A percentile compares a stretch with the other conserved stretches of the same genome.
Conservation (phyloP, 1,284 basidiomycete genomes). For the Boletellus sp. region DNA sequence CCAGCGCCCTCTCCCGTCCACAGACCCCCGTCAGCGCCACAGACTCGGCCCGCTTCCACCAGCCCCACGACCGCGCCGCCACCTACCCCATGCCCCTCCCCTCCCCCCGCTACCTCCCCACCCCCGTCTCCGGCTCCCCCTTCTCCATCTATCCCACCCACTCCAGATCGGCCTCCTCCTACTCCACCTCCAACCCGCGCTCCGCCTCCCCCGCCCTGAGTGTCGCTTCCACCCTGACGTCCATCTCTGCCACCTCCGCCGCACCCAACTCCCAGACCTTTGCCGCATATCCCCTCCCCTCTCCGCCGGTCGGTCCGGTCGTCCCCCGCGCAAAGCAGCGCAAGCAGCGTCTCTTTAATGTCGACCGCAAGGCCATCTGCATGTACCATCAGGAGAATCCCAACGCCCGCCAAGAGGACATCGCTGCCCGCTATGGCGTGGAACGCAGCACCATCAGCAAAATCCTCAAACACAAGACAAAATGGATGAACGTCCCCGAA, state of each 20-base stretch:
- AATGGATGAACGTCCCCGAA: slow-evolving; percentile 71
- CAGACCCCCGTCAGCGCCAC: slow-evolving; percentile 38
- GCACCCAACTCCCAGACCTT: slow-evolving; percentile 35
- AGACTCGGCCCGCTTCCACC: slow-evolving; percentile 29
- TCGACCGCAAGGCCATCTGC: slow-evolving; percentile 78
- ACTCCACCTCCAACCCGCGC: slow-evolving; percentile 46
- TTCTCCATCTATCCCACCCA: slow-evolving; percentile 37
- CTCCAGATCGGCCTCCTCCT: slow-evolving; percentile 44
- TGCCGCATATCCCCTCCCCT: slow-evolving; percentile 28
- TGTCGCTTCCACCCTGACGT: slow-evolving; percentile 49
- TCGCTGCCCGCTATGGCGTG: slow-evolving; percentile 71
- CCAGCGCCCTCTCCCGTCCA: slow-evolving; percentile 39
- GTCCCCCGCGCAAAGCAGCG: slow-evolving; percentile 49
- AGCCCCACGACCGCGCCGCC: slow-evolving; percentile 21
- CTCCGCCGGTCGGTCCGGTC: slow-evolving; percentile 27
- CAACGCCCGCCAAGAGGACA: slow-evolving; percentile 74
- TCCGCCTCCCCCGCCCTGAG: slow-evolving; percentile 62
- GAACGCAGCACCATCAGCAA: slow-evolving; percentile 93
- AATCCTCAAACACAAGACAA: slow-evolving; percentile 80
- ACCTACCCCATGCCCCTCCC: slow-evolving; percentile 24
- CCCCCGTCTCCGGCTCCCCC: slow-evolving; percentile 32
- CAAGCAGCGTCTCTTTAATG: slow-evolving; percentile 70
- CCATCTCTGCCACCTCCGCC: slow-evolving; percentile 39
- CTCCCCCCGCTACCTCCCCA: slow-evolving; percentile 33
- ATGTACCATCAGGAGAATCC: slow-evolving; percentile 61